phyloP scores from a whole-genome alignment of 2,329 filamentous ascomycete genomes.

The Phoma herbarum region DNA sequence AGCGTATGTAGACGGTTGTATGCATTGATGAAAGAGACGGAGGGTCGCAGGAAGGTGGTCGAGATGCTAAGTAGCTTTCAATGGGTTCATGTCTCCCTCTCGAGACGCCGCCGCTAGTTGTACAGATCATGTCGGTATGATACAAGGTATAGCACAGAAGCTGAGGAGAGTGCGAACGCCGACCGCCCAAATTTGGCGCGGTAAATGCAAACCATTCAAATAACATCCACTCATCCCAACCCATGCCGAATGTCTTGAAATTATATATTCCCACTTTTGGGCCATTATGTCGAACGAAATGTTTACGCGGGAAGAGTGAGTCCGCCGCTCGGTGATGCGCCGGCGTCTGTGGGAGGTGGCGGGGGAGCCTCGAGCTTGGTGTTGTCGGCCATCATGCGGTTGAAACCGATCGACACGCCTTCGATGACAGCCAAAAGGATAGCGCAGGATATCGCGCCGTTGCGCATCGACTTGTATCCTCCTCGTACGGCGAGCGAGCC shows the following conservation, averaged over 20 bases:
- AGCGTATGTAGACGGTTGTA: no score
- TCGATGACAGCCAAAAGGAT: conserved; percentile 95
- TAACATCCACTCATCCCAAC: conserved; percentile 30
- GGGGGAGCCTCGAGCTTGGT: conserved; percentile 76
- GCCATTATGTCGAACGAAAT: conserved; percentile 23
- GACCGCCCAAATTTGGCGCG: conserved; percentile 40
- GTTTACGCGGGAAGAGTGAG: conserved; percentile 39
- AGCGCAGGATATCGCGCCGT: conserved; percentile 95
- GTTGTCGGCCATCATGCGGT: conserved; percentile 90
- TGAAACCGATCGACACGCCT: conserved; percentile 94
- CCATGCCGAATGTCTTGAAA: conserved; percentile 30
- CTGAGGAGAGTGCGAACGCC: conserved; percentile 50
- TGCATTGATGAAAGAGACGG: no score
- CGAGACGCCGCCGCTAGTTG: conserved; percentile 37
- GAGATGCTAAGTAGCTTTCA: conserved; percentile 13
- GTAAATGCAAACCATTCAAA: conserved; percentile 43
- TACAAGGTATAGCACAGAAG: conserved; percentile 48
- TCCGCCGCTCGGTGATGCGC: conserved; percentile 29
- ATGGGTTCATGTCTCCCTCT: conserved; percentile 24
- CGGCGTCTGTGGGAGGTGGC: conserved; percentile 51
- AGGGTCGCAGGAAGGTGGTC: no score
- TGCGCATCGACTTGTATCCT: conserved; percentile 88
- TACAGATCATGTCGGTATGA: conserved; percentile 45
- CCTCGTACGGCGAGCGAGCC: conserved; percentile 91
- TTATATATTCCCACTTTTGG: conserved; percentile 30